phyloP scores from a whole-genome alignment of 2,329 filamentous ascomycete species.

The Epichloe uncinata region DNA sequence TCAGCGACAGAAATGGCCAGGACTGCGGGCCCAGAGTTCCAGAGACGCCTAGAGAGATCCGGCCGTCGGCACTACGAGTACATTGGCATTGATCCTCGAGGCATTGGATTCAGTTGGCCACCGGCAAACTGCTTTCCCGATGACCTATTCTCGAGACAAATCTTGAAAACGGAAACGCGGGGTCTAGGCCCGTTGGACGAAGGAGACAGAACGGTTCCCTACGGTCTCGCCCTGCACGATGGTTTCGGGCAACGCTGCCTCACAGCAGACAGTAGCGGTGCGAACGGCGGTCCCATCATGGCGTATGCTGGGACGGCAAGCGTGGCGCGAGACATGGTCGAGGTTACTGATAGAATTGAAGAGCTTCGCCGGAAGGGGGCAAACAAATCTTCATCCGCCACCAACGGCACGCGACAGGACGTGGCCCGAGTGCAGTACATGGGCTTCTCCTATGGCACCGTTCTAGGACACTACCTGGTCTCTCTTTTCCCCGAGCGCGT shows the following conservation, averaged over 20 bases:
- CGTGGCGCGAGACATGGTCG: conserved; percentile 7
- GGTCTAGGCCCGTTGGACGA: neutral
- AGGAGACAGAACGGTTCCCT: neutral
- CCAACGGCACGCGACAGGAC: neutral
- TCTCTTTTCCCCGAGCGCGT: conserved; percentile 17
- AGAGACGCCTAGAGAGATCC: conserved; percentile 15
- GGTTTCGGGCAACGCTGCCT: conserved; percentile 16
- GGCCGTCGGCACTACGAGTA: conserved; percentile 21
- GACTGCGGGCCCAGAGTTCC: conserved; percentile 12
- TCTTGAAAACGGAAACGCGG: neutral
- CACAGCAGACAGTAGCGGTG: conserved; percentile 3
- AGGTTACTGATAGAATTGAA: conserved; percentile 4
- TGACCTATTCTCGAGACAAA: conserved; percentile 8
- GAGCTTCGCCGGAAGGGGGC: conserved; percentile 1
- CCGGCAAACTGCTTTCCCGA: conserved; percentile 7
- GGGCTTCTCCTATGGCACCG: conserved; percentile 29
- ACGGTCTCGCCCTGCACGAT: conserved; percentile 6
- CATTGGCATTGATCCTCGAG: conserved; percentile 28
- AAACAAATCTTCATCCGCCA: neutral
- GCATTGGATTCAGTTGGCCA: conserved; percentile 12
- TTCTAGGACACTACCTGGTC: conserved; percentile 12
- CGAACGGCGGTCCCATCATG: conserved; percentile 11
- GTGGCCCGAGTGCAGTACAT: conserved; percentile 27
- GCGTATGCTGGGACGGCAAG: conserved; percentile 11
- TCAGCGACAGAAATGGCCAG: conserved; percentile 18